Evolutionary conservation across 129 eudicot species (phyloP).

Genomic region (Daucus carota): DH1_v3.0 NC_030382.2:56782501-56783000

Average conservation of each 20-base stretch:
- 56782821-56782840: slow-evolving; percentile 70
- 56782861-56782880: slow-evolving; percentile 42
- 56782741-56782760: slow-evolving; percentile 25
- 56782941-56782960: slow-evolving; percentile 83
- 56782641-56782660: no score
- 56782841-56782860: slow-evolving; percentile 73
- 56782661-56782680: background rate
- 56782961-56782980: slow-evolving; percentile 63
- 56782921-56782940: slow-evolving; percentile 70
- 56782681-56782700: background rate
- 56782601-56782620: background rate
- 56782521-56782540: slow-evolving; percentile 23
- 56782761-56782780: slow-evolving; percentile 84
- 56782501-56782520: slow-evolving; percentile 63
- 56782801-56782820: slow-evolving; percentile 80
- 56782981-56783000: slow-evolving; percentile 44
- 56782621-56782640: no score
- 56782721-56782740: background rate
- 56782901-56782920: slow-evolving; percentile 67
- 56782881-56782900: slow-evolving; percentile 63
- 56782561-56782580: background rate
- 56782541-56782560: background rate
- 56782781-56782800: slow-evolving; percentile 36
- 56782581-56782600: background rate
- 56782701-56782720: background rate